phyloP scores from a whole-genome alignment of 2,329 filamentous ascomycete species.

The Penicillium sp. region DNA sequence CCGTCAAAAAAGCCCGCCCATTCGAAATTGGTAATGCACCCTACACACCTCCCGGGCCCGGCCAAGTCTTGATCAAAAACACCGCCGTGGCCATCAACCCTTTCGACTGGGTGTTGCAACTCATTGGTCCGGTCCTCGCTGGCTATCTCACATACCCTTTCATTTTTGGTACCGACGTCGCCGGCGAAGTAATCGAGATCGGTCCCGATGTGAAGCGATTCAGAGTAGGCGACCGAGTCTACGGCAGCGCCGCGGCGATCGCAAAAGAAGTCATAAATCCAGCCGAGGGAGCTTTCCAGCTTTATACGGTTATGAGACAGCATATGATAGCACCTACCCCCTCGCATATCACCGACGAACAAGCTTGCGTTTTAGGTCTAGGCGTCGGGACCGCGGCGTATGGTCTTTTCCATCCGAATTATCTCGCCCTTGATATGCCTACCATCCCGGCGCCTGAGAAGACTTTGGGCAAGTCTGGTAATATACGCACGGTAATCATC shows the following conservation, averaged over 20 bases:
- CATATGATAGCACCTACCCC: slow-evolving; percentile 22
- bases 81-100: slow-evolving; percentile 48
- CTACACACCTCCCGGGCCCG: slow-evolving; percentile 37
- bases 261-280: slow-evolving; percentile 19
- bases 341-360: slow-evolving; percentile 14
- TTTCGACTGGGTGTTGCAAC: slow-evolving; percentile 47
- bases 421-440: slow-evolving; percentile 22
- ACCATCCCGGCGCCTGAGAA: neutral
- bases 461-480: neutral
- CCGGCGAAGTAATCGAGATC: slow-evolving; percentile 52
- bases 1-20: slow-evolving; percentile 10
- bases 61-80: slow-evolving; percentile 47
- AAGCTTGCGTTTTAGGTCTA: slow-evolving; percentile 26
- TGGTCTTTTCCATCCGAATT: slow-evolving; percentile 25
- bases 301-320: slow-evolving; percentile 24
- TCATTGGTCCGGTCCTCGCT: slow-evolving; percentile 23
- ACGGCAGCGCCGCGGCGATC: slow-evolving; percentile 30
- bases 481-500: slow-evolving; percentile 9
- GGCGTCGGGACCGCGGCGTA: slow-evolving; percentile 26
- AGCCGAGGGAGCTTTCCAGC: slow-evolving; percentile 29
- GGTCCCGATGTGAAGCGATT: slow-evolving; percentile 52
- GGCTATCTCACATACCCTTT: slow-evolving; percentile 38
- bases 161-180: slow-evolving; percentile 49
- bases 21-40: slow-evolving; percentile 43
- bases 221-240: slow-evolving; percentile 51